Percentiles rank a stretch among this genome's conserved stretches.
Conservation (phyloP, 768 basidiomycete genomes). For the Lyophyllum semitale region DNA sequence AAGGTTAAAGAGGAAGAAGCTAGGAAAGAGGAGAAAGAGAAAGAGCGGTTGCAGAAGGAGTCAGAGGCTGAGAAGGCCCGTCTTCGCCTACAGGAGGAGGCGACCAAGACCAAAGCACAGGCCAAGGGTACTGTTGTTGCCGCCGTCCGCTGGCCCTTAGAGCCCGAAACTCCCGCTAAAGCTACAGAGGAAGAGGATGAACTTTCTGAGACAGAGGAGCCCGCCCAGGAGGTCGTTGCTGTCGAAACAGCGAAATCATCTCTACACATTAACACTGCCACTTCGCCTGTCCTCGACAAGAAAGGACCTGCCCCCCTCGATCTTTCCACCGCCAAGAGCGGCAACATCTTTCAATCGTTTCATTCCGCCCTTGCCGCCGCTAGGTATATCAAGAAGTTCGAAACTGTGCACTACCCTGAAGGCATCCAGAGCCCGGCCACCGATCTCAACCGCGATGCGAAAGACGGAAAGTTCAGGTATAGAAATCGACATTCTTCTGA, state of each 20-base stretch:
- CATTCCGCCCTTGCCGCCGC: slow-evolving; percentile 80
- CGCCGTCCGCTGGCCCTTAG: slow-evolving; percentile 33
- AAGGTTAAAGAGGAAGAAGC: slow-evolving; percentile 36
- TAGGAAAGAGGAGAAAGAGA: slow-evolving; percentile 34
- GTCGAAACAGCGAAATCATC: slow-evolving; percentile 52
- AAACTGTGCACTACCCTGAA: slow-evolving; percentile 77
- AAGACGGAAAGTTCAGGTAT: slow-evolving; percentile 89
- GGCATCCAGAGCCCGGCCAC: slow-evolving; percentile 79
- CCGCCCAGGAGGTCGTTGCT: slow-evolving; percentile 40
- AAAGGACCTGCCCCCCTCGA: slow-evolving; percentile 76
- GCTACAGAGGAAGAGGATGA: slow-evolving; percentile 35
- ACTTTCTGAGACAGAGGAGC: slow-evolving; percentile 26
- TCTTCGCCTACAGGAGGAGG: slow-evolving; percentile 38
- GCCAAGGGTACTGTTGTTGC: slow-evolving; percentile 43
- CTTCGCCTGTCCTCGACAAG: slow-evolving; percentile 40
- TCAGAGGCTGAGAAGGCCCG: slow-evolving; percentile 39
- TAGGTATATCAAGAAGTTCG: slow-evolving; percentile 81
- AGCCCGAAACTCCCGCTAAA: slow-evolving; percentile 23
- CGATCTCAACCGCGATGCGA: slow-evolving; percentile 82
- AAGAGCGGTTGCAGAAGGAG: slow-evolving; percentile 48
- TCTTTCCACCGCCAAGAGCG: slow-evolving; percentile 53
- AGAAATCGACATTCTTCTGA: neutral
- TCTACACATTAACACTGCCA: slow-evolving; percentile 65
- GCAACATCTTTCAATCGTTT: slow-evolving; percentile 43
- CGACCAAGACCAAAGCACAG: slow-evolving; percentile 51